Evolutionary conservation across 306 rosid species (phyloP), one percentile per base, ranked within the genome.

Genomic region (Vigna hirtella): DNA sequence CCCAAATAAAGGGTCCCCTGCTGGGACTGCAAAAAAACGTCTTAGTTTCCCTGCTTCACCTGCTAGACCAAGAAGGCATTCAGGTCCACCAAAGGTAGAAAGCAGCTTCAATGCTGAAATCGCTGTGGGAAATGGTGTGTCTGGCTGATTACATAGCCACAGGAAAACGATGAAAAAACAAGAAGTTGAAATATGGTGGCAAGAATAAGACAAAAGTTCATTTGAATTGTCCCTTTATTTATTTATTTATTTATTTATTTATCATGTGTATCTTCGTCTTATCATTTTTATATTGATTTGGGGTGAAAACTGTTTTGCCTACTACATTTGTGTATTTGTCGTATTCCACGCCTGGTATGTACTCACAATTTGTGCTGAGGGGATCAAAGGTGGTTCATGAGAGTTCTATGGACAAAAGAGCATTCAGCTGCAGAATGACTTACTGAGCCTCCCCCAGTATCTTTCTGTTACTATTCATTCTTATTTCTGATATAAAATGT

Each of bases 21-120:
- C 47, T 7, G 91, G 89, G 80, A 76, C 89, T 40, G 90, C 88
- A 38, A 95, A 89, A 91, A 92, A 95, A 66, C 85, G 93, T 47
- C 86, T 95, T n/a, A 81, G 87, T 7, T 92, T 81, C 83, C 93
- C 97, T 4, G 84, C 90, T 82, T 92, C 98, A 17, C 98, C 97
- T 0, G 87, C 91, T 20, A 83, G 83, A 82, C 84, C 92, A 57
- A 83, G 96, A 93, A 83, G 97, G 75, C 94, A 85, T 81, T 91
- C 93, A 6, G 92, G 88, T 53, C 91, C 93, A 22, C 91, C 97
- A 9, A 90, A 85, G 92, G 87, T 93, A 28, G 97, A 91, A 74
- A 81, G 76, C 72, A 85, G 84, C 79, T 64, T 83, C 26, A 85
- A 82, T 43, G 87, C 88, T 32, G 93, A 83, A 87, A 76, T 85